Evolutionary conservation across 2,329 filamentous ascomycete genomes (phyloP), one percentile per base, ranked within the genome.

Genomic region (Pseudogymnoascus sp.): DNA sequence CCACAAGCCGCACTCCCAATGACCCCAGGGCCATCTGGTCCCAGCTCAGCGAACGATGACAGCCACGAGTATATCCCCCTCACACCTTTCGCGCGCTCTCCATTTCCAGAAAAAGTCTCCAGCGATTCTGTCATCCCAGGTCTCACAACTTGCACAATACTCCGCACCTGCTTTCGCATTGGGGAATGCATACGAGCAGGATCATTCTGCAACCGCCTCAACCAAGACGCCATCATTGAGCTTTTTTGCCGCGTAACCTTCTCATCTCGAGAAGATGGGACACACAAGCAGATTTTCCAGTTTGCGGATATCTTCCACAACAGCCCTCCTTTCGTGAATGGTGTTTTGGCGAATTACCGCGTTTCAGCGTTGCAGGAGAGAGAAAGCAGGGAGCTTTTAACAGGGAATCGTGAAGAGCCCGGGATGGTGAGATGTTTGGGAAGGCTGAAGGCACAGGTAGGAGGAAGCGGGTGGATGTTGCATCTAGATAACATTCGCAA

Each of bases 131-230:
- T 78, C 2, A 76, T 88, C 4, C 74, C 80, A 12, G 84, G 84
- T 7, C 68, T 85, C 1, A 80, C 80, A 0, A 75, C 80, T 1
- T 71, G 74, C 8, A 74, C 70, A 0, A 64, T 81, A 5, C 74
- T 87, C 11, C 80, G 83, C 9, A 85, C 82, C 0, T 89, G 86
- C 69, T 89, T 90, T 67, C 80, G 85, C 25, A 77, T 88, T 23
- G 83, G 82, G 3, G 85, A 89, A 69, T 80, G 88, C 63, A 71
- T 84, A 59, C 81, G 79, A 59, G 77, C 77, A 56, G 80, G 80
- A 2, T 61, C 64, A 37, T 74, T 72, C 60, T 76, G 77, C 61
- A 77, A 77, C 11, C 73, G 74, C 2, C 75, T 85, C 56, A 76
- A 76, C 14, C 78, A 81, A 46, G 79, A 82, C 61, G 77, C 77